Evolutionary conservation across 345 rosid genomes (phyloP).

Genomic region (Eucalyptus sp.): DNA sequence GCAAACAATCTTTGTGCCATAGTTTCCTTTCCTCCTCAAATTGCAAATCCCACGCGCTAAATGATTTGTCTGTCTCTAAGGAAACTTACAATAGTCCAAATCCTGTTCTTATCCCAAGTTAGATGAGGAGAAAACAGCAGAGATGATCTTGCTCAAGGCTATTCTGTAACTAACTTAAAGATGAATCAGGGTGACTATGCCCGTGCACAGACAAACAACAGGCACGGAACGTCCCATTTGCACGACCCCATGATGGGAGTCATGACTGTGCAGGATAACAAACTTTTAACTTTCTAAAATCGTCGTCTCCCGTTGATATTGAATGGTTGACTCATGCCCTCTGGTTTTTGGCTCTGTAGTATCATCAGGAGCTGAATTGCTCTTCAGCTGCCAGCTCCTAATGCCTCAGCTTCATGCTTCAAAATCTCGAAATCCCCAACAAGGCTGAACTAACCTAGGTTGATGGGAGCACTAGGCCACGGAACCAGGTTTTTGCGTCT

Average conservation of each 20-base stretch:
- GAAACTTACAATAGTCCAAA: background rate
- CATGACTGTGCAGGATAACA: background rate
- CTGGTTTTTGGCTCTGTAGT: background rate
- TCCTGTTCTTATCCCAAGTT: background rate
- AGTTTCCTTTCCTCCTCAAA: background rate
- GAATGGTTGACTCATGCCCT: background rate
- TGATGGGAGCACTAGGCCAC: background rate
- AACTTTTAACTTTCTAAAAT: background rate
- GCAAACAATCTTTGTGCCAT: background rate
- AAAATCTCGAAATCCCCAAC: background rate
- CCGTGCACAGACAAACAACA: background rate
- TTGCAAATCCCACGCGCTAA: background rate
- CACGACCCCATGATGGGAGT: background rate
- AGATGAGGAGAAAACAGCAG: background rate
- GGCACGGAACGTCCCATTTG: background rate
- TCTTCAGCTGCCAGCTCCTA: background rate
- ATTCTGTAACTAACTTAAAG: background rate
- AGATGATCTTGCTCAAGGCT: background rate
- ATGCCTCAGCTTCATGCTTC: background rate
- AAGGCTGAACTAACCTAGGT: background rate
- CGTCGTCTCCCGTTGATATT: background rate
- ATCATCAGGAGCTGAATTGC: background rate
- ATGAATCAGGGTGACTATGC: background rate
- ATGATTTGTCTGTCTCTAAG: background rate
- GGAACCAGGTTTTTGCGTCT: slow-evolving; percentile 13